Percentiles rank a stretch among this genome's conserved stretches.
Conservation (phyloP, 306 rosid genomes). For the Pueraria montana region DNA sequence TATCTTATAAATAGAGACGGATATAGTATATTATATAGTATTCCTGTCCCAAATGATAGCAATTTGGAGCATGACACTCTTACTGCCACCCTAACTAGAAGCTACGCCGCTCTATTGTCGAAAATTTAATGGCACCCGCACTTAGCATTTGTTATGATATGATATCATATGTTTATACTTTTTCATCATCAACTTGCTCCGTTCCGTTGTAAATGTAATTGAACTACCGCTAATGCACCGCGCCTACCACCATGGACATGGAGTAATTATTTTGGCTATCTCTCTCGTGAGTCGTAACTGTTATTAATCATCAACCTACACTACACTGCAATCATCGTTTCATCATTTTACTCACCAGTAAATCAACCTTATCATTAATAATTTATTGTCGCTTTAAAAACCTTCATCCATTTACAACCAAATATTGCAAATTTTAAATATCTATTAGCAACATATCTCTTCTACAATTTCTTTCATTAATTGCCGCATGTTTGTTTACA, state of each 20-base stretch:
- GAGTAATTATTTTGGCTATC: slow-evolving; percentile 33
- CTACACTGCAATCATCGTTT: slow-evolving; percentile 12
- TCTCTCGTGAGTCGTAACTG: background rate
- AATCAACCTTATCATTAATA: background rate
- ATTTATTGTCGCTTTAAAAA: no score
- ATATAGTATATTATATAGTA: no score
- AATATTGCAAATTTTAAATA: no score
- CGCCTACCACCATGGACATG: no score
- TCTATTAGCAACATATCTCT: no score
- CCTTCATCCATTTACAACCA: no score
- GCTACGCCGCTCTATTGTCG: slow-evolving; percentile 27
- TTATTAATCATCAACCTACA: slow-evolving; percentile 22
- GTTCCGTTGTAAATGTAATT: no score
- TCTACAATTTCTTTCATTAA: no score
- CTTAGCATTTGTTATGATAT: slow-evolving; percentile 26
- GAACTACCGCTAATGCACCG: no score
- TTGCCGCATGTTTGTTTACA: no score
- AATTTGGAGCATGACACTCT: background rate
- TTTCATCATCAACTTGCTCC: background rate
- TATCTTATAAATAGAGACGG: no score
- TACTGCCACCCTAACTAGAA: slow-evolving; percentile 33
- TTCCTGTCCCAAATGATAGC: background rate
- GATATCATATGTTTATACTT: background rate
- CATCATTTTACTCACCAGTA: slow-evolving; percentile 14
- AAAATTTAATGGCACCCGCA: slow-evolving; percentile 26